Evolutionary conservation across 257 asterid species (phyloP).

Genomic region (Orobanche coerulescens): DNA sequence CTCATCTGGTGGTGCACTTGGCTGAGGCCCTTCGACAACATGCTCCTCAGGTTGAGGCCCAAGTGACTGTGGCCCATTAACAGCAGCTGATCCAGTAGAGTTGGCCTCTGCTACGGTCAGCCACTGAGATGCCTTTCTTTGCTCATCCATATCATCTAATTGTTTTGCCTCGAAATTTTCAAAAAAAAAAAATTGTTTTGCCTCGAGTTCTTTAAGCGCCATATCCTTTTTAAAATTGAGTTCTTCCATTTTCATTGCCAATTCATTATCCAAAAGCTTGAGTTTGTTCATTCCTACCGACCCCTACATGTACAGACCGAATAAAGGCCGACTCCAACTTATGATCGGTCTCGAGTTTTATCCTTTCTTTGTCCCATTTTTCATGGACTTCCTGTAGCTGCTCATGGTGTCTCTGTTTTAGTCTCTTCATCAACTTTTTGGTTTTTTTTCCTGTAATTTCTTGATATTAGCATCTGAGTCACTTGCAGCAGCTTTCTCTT

Average conservation of each 20-base stretch:
- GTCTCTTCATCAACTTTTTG: slow-evolving; percentile 45
- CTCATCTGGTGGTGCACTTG: slow-evolving; percentile 20
- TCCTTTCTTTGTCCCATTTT: slow-evolving; percentile 38
- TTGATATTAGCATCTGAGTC: slow-evolving; percentile 26
- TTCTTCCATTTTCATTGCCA: slow-evolving; percentile 40
- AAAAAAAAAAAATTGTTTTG: too few species aligned
- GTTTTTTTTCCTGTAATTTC: slow-evolving; percentile 32
- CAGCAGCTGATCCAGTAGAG: slow-evolving; percentile 19
- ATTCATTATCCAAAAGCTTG: slow-evolving; percentile 32
- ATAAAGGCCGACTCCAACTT: slow-evolving; percentile 38
- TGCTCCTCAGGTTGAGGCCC: slow-evolving; percentile 30
- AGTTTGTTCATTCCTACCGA: slow-evolving; percentile 33
- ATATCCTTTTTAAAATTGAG: slow-evolving; percentile 30
- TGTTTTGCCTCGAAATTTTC: too few species aligned
- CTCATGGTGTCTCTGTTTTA: slow-evolving; percentile 35
- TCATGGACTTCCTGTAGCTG: slow-evolving; percentile 37
- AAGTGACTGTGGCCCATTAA: slow-evolving; percentile 23
- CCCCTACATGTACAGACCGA: slow-evolving; percentile 37
- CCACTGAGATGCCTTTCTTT: slow-evolving; percentile 33
- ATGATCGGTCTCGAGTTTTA: slow-evolving; percentile 37
- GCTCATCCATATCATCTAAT: slow-evolving; percentile 35
- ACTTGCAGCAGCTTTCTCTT: slow-evolving; percentile 25
- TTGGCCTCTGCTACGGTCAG: slow-evolving; percentile 28
- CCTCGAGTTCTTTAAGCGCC: slow-evolving; percentile 38
- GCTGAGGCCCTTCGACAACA: slow-evolving; percentile 20